Base-by-base conservation (phyloP, 148 eudicot genomes). In the Hydrangea macrophylla region DNA sequence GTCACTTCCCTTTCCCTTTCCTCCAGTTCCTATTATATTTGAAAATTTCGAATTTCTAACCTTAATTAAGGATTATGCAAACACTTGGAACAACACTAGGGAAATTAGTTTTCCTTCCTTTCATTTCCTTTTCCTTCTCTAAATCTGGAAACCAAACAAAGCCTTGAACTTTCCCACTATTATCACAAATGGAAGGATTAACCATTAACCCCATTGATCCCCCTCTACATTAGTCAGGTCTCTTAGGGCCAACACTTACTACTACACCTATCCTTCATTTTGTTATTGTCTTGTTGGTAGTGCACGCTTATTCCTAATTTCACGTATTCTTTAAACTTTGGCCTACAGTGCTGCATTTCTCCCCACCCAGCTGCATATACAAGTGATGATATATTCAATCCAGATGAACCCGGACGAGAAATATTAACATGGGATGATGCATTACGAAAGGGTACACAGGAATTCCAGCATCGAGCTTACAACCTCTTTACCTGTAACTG, bases 401-500 rank as follows among this genome's bases (percentile, higher is more conserved):
- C 9, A 2, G 71, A 67, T 42, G 83, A 69, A 55, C 30, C 72
- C 26, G 78, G 79, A 50, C 73, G 66, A 50, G 83, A 84, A 26
- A 62, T 67, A 28, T 59, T 60, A 25, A 64, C 83, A 35, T 93
- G 98, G 98, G 95, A 90, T 65, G 87, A 77, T 62, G 85, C 86
- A 35, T 69, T 88, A 59, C 75, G 75, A 37, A 86, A 81, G 68
- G 77, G 95, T 85, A 88, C 90, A 0, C 90, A 76, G 70, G 96
- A 93, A 74, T 93, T 73, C 74, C 98, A 93, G 72, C 95, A 93
- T 80, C 84, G 74, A 42, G 61, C 86, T 11, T 93, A 93, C 83
- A 93, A 70, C 78, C 78, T 93, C 27, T 73, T 90, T n/a, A 86
- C 96, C 36, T 90, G 98, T 83, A 93, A 93, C 65, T 93, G 98